These are phyloP conservation scores for Leonotis leonurus DNA, from an alignment of 257 asterid species.

Conservation along the genomic window DNA sequence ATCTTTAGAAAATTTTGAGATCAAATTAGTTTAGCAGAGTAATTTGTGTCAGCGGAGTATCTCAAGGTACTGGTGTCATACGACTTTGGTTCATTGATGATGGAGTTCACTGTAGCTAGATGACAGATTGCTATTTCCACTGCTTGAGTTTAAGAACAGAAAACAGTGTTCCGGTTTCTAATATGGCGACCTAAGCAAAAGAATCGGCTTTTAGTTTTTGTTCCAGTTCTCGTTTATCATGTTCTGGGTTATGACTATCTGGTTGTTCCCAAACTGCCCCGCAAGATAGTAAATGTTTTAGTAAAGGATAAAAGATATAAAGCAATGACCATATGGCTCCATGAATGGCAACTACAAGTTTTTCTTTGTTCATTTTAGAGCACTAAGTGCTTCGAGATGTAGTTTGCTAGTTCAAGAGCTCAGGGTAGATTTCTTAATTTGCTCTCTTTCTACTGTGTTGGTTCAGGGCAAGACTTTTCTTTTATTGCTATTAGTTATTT, in stretches of 20 bases:
- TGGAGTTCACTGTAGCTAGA: background rate
- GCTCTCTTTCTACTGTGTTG: background rate
- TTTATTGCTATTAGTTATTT: background rate
- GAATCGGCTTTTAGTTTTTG: background rate
- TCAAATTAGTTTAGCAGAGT: no score
- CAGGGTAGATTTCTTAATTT: background rate
- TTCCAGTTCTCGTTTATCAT: background rate
- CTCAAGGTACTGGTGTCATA: background rate
- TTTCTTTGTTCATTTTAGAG: no score
- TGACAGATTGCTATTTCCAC: background rate
- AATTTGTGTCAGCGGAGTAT: background rate
- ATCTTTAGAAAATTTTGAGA: no score
- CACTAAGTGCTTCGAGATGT: no score
- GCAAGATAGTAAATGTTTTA: no score
- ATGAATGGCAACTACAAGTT: no score
- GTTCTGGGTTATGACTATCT: no score
- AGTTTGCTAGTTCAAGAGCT: background rate
- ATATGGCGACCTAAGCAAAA: background rate
- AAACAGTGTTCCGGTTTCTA: background rate
- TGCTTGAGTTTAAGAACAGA: constrained; percentile 5
- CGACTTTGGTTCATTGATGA: background rate
- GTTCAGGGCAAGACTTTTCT: background rate
- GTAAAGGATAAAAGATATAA: no score
- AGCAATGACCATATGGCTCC: no score
- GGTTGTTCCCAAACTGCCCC: no score